phyloP scores from a whole-genome alignment of 148 eudicot species.

The Gaultheria prostrata region DNA sequence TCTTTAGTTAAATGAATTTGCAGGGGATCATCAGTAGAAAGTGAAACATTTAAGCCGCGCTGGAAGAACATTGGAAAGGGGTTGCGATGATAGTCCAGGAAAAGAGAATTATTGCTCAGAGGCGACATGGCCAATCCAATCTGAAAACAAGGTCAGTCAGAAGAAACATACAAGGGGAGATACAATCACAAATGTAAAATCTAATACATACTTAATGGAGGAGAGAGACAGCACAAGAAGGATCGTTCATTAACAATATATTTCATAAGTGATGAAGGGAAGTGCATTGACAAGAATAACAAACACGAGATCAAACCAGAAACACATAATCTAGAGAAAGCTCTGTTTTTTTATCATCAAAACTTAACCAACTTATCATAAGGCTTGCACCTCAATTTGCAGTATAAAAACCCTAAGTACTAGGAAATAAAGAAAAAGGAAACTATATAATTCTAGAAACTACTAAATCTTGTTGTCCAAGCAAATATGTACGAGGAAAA shows the following conservation, averaged over 20 bases:
- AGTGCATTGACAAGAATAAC: background rate
- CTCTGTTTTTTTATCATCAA: background rate
- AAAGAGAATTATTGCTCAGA: conserved; percentile 77
- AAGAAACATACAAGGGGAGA: background rate
- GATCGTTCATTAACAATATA: background rate
- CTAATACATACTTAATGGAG: background rate
- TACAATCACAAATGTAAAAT: background rate
- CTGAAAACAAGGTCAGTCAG: conserved; percentile 27
- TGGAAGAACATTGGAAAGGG: conserved; percentile 81
- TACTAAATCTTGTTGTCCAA: background rate
- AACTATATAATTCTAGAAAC: background rate
- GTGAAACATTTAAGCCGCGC: conserved; percentile 80
- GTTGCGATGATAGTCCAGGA: conserved; percentile 77
- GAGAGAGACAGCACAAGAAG: background rate
- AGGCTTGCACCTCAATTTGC: background rate
- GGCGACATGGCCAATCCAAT: conserved; percentile 85
- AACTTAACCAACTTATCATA: background rate
- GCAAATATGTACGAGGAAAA: background rate
- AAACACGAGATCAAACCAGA: background rate
- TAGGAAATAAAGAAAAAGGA: background rate
- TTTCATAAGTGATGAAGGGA: background rate
- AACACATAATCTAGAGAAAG: background rate
- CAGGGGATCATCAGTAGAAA: conserved; percentile 76
- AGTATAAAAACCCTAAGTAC: background rate
- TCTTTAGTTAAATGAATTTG: conserved; percentile 89